Percentiles rank a stretch among this genome's conserved stretches.
phyloP scores from a whole-genome alignment of 2,329 filamentous ascomycete genomes.

The Aspergillus fumigatus region DNA sequence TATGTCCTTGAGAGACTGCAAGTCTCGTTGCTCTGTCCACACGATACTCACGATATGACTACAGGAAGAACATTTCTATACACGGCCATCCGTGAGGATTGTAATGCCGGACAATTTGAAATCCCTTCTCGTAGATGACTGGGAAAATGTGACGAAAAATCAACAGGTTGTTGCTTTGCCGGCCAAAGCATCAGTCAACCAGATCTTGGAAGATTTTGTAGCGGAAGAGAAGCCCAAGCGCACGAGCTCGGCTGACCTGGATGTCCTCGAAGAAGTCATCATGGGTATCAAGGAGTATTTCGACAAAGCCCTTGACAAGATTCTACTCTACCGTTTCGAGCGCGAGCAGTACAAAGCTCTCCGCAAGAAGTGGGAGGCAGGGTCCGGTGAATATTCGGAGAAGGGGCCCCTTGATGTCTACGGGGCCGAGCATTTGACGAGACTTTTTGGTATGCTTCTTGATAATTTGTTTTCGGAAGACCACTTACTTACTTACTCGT shows the following conservation, averaged over 20 bases:
- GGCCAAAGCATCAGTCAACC: constrained; percentile 66
- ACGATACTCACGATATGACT: constrained; percentile 5
- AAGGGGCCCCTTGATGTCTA: constrained; percentile 78
- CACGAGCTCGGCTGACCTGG: constrained; percentile 61
- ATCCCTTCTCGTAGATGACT: constrained; percentile 91
- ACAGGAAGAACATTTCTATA: constrained; percentile 84
- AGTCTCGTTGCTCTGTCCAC: background rate
- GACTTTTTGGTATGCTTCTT: constrained; percentile 69
- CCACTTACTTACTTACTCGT: constrained; percentile 2
- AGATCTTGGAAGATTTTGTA: constrained; percentile 77
- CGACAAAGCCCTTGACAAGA: constrained; percentile 79
- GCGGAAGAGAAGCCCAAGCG: constrained; percentile 65
- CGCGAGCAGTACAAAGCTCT: constrained; percentile 80
- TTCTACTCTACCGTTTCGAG: constrained; percentile 92
- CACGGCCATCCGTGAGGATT: constrained; percentile 79
- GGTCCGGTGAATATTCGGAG: constrained; percentile 60
- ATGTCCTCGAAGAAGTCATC: constrained; percentile 86
- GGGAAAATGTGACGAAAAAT: constrained; percentile 98
- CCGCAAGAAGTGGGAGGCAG: constrained; percentile 63
- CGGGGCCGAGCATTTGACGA: constrained; percentile 84
- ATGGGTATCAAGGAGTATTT: constrained; percentile 89
- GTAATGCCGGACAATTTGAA: constrained; percentile 86
- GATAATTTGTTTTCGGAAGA: background rate
- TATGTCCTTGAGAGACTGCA: background rate
- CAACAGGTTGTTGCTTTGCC: constrained; percentile 84